Conservation (phyloP, 2,329 filamentous ascomycete genomes). For the Sporothrix phasma region DNA sequence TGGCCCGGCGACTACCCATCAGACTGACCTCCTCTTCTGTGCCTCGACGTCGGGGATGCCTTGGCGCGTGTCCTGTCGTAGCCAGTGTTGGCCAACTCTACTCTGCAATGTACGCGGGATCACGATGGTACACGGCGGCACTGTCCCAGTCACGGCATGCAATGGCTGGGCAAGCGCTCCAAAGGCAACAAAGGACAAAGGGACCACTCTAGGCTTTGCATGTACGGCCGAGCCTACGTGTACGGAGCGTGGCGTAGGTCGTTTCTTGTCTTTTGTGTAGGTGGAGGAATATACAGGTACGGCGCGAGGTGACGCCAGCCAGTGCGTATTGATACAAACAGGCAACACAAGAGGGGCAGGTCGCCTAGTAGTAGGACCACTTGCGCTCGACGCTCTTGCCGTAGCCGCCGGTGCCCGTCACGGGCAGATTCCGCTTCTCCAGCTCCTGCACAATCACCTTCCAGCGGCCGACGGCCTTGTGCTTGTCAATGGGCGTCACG, state of each 20-base stretch:
- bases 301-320: not conserved
- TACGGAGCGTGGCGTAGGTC: not conserved
- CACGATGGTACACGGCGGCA: not conserved
- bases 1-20: too few relatives aligned
- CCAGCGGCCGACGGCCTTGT: constrained; percentile 41
- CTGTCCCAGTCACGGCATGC: not conserved
- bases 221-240: too few relatives aligned
- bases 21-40: too few relatives aligned
- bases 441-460: constrained; percentile 29
- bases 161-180: too few relatives aligned
- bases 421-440: constrained; percentile 22
- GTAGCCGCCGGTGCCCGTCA: constrained; percentile 23
- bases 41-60: too few relatives aligned
- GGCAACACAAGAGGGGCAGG: not conserved
- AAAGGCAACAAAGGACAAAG: too few relatives aligned
- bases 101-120: not conserved
- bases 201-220: too few relatives aligned
- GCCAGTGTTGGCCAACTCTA: too few relatives aligned
- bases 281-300: not conserved
- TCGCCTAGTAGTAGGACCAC: constrained; percentile 16
- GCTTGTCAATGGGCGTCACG: constrained; percentile 61
- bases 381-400: constrained; percentile 19
- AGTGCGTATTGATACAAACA: constrained; percentile 2
- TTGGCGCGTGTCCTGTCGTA: too few relatives aligned
- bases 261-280: not conserved